Evolutionary conservation across 768 basidiomycete genomes (phyloP), one percentile per base, ranked within the genome.

Genomic region (Leccinellum luteum): DNA sequence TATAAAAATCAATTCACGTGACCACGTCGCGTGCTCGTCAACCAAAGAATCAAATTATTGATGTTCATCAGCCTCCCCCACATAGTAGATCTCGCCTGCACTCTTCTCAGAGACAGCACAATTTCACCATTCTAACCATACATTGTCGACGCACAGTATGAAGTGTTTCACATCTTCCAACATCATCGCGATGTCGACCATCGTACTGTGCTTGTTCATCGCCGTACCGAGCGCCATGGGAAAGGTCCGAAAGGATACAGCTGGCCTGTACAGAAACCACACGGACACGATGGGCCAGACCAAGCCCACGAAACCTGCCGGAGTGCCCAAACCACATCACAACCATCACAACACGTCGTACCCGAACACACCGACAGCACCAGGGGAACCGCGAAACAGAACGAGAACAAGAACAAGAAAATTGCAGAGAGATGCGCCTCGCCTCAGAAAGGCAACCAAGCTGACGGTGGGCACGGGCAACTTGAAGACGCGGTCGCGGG

Each of bases 1-100:
- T n/a, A n/a, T n/a, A n/a, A n/a, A 48, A 62, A 66, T 65, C 57
- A 68, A 48, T 48, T 2, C 65, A 66, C 65, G 65, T 68, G 65
- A 68, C 56, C 34, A 27, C 13, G 41, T 56, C 56, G 55, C 64
- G 63, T 35, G 7, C 13, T 9, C 38, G n/a, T 21, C 43, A 21
- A 21, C 43, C n/a, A 35, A 35, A 35, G n/a, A n/a, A n/a, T n/a
- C n/a, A 15, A 35, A 17, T 35, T 17, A 41, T 8, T 51, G 15
- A 54, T 25, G 21, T 17, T 9, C 17, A 13, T 14, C 25, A 58
- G 44, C 27, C n/a, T 38, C 55, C 4, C n/a, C 14, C 14, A 47
- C 21, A 47, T 23, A 35, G 21, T 30, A 27, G 8, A 47, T 21
- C 13, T 32, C 51, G 23, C 50, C 35, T 56, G 56, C 59, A n/a